Base-by-base conservation (phyloP, 768 basidiomycete species). In the Kockovaella imperatae region DNA sequence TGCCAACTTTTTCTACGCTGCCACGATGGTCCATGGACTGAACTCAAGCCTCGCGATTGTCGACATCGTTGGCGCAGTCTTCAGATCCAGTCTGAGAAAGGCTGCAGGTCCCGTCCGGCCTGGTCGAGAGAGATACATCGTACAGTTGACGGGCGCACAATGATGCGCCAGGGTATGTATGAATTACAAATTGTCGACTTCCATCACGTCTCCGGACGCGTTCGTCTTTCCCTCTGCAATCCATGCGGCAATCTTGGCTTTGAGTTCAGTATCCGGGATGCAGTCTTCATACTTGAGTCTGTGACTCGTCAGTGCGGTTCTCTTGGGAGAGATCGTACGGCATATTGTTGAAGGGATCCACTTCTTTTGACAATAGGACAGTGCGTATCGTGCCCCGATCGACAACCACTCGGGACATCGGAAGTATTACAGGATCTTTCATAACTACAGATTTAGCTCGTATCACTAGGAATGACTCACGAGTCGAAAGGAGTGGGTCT, bases 1-100 rank as follows among this genome's bases (percentile, higher is more conserved):
- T 62, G 90, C 93, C 38, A 97, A 97, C 69, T 99, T 99, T 73
- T 96, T 87, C 74, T 99, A 97, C 61, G 95, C 95, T 0, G 83
- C 84, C 3, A 96, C 90, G 2, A 76, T 97, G 52, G 93, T 99
- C 14, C 89, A 90, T 69, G 90, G 88, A 0, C 77, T 89, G 55
- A 84, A 83, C 2, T 84, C 86, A 55, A 89, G 87, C 0, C 79
- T 84, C n/a, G 83, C 83, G 15, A 62, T 90, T 11, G 74, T 88
- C 2, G 93, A 95, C 64, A 80, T 80, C 24, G 74, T 87, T 24
- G 86, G 83, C 77, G 86, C 89, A 0, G 84, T 84, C n/a, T 73
- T 91, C 66, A 32, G 31, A 32, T 10, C 31, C 31, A 32, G 31
- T 32, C 31, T 32, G 31, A 32, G 31, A 32, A 32, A 20, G 36